phyloP scores from a whole-genome alignment of 495 filamentous ascomycete genomes.

The Physcia stellaris region DNA sequence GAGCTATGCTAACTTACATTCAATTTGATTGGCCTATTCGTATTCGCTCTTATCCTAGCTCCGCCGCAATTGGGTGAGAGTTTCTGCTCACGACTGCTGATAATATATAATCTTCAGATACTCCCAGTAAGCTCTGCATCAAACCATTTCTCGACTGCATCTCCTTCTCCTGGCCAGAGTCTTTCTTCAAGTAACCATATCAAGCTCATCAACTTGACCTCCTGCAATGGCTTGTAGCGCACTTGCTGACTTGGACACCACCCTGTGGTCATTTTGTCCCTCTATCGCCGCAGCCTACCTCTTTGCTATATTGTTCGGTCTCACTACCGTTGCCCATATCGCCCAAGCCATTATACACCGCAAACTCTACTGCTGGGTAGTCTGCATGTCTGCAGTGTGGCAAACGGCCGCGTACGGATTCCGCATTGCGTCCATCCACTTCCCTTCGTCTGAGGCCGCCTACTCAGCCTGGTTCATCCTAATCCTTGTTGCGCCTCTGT shows the following conservation, averaged over 20 bases:
- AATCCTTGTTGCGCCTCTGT: constrained; percentile 16
- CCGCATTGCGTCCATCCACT: constrained; percentile 16
- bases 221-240: too few relatives aligned
- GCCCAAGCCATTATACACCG: constrained; percentile 24
- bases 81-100: too few relatives aligned
- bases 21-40: too few relatives aligned
- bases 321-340: constrained; percentile 24
- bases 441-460: constrained; percentile 2
- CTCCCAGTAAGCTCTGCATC: too few relatives aligned
- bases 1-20: too few relatives aligned
- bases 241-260: not conserved
- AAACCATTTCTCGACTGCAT: too few relatives aligned
- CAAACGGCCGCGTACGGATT: constrained; percentile 32
- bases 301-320: constrained; percentile 27
- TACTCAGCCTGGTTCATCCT: constrained; percentile 19
- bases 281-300: constrained; percentile 12
- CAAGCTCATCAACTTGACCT: too few relatives aligned
- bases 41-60: too few relatives aligned
- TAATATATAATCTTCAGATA: too few relatives aligned
- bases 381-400: constrained; percentile 35
- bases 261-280: not conserved
- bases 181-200: too few relatives aligned
- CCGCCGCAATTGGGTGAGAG: too few relatives aligned
- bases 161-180: too few relatives aligned
- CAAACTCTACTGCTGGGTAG: constrained; percentile 40